Evolutionary conservation across 495 filamentous ascomycete genomes (phyloP), one percentile per base, ranked within the genome.

Genomic region (Geopyxis carbonaria): DNA sequence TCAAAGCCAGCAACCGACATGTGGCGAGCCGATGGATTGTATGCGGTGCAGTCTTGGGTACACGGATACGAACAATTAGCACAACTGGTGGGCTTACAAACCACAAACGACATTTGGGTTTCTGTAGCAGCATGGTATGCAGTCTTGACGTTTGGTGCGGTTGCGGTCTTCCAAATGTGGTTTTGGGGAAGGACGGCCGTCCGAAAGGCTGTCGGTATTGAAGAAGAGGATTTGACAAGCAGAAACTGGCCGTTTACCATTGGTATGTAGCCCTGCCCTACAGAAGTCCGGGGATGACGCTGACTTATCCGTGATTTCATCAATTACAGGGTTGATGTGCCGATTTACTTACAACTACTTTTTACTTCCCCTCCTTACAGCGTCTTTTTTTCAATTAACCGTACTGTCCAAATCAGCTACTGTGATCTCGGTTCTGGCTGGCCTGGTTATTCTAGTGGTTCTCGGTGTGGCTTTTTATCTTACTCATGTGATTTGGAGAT

Each of bases 201-300:
- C 47, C 78, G 78, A 22, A 66, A 66, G 38, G 51, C 84, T 27
- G 73, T 71, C 22, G 64, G 73, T 37, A 75, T 70, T n/a, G 72
- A 76, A 23, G 76, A 92, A 57, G 77, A 87, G 53, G 89, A 95
- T 54, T 66, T 93, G 34, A 78, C 82, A 8, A 65, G 74, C 30
- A 94, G 92, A 60, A 95, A 95, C 47, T 65, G 84, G 58, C 87
- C 89, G n/a, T 93, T 95, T 57, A 83, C 81, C 3, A 45, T 77
- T 23, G 89, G 89, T 41, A 91, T 81, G 52, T 45, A 18, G 15
- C 16, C 6, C 22, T 11, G 23, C 35, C 25, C n/a, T 35, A 13
- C 2, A 33, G 10, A 6, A 2, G 38, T 11, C 2, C 11, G 1
- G 11, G 3, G 35, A 14, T 10, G 11, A 38, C 40, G 21, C 48